A percentile compares a stretch with the other conserved stretches of the same genome.
Evolutionary conservation across 179 eudicot genomes (phyloP).

Genomic region (Nepenthes alata): DNA sequence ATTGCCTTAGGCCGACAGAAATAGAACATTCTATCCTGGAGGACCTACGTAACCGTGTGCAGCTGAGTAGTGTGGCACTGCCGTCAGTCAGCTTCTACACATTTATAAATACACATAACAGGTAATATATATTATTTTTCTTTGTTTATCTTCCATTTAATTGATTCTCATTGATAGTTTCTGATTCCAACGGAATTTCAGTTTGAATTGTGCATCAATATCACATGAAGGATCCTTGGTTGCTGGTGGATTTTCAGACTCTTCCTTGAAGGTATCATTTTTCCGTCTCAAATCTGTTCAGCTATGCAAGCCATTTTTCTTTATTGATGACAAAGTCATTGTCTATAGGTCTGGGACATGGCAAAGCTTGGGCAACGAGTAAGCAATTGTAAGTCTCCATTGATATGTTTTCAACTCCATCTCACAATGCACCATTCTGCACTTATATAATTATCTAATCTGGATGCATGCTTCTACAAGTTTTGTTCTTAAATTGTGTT

Average conservation of each 20-base stretch:
- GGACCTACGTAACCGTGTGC: conserved; percentile 91
- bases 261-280: conserved; percentile 77
- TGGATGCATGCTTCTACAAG: background rate
- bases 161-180: background rate
- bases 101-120: conserved; percentile 74
- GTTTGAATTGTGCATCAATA: conserved; percentile 83
- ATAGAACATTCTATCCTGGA: conserved; percentile 90
- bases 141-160: conserved; percentile 1
- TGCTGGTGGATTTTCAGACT: conserved; percentile 98
- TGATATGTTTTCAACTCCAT: background rate
- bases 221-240: conserved; percentile 93
- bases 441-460: background rate
- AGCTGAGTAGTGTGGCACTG: conserved; percentile 63
- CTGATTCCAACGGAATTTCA: conserved; percentile 9
- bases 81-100: conserved; percentile 98
- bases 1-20: conserved; percentile 50
- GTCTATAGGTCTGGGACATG: conserved; percentile 88
- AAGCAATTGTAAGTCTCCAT: conserved; percentile 41
- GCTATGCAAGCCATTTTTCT: background rate
- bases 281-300: background rate
- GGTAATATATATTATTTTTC: conserved; percentile 30
- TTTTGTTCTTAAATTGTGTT: background rate
- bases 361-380: conserved; percentile 74
- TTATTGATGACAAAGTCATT: conserved; percentile 6
- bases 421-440: background rate